These are phyloP conservation scores for Wickerhamomyces canadensis DNA, from an alignment of 805 yeast genomes.

Conservation along the genomic window DNA sequence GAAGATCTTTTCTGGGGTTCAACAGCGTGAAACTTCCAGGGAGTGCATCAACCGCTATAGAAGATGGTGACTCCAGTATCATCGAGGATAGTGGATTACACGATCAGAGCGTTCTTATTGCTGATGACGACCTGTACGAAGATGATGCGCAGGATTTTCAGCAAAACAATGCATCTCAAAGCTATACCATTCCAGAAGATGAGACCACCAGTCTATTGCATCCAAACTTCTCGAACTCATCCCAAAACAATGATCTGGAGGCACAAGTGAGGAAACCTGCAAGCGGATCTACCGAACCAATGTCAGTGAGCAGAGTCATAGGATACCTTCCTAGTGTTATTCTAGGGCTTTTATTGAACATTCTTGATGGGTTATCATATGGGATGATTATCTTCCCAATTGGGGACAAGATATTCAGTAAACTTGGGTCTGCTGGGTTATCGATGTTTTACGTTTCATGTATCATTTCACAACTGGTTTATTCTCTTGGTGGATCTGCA, in stretches of 20 bases:
- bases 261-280: slow-evolving; percentile 1
- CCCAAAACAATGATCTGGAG: slow-evolving; percentile 5
- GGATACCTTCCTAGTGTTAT: slow-evolving; percentile 67
- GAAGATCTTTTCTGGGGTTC: slow-evolving; percentile 26
- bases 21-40: not conserved
- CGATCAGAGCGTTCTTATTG: slow-evolving; percentile 52
- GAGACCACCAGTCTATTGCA: not conserved
- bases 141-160: too few species aligned
- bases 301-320: slow-evolving; percentile 12
- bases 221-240: not conserved
- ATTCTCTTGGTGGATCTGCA: slow-evolving; percentile 85
- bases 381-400: slow-evolving; percentile 98
- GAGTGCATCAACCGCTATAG: not conserved
- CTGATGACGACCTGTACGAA: slow-evolving; percentile 41
- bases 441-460: slow-evolving; percentile 94
- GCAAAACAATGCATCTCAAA: not conserved
- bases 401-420: slow-evolving; percentile 69
- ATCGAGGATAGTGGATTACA: slow-evolving; percentile 34
- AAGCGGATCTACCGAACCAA: slow-evolving; percentile 4
- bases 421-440: slow-evolving; percentile 81
- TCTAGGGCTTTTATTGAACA: slow-evolving; percentile 77
- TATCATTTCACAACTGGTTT: slow-evolving; percentile 82
- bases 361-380: slow-evolving; percentile 88
- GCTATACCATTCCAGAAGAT: not conserved
- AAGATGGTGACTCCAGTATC: not conserved